These are phyloP conservation scores for Dactylellina parvicollis DNA, from an alignment of 2,329 filamentous ascomycete species.

Conservation along the genomic window DNA sequence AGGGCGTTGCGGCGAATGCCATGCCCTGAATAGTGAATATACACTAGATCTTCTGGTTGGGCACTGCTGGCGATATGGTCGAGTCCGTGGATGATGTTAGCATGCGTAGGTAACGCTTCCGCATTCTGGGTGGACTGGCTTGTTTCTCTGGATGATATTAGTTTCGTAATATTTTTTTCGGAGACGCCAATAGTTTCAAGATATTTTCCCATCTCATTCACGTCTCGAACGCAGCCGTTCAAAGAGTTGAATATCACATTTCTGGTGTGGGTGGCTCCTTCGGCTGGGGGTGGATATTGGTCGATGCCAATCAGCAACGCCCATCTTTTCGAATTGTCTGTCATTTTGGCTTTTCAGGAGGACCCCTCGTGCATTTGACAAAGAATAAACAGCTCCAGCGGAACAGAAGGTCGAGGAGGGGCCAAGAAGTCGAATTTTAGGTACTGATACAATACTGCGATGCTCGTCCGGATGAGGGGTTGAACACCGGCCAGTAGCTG, in stretches of 20 bases:
- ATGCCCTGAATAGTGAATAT: conserved; percentile 41
- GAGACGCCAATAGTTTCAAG: background rate
- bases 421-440: too few relatives aligned
- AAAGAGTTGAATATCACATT: conserved; percentile 5
- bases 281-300: too few relatives aligned
- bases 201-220: background rate
- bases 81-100: conserved; percentile 14
- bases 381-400: too few relatives aligned
- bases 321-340: too few relatives aligned
- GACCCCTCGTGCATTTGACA: too few relatives aligned
- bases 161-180: conserved; percentile 6
- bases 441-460: too few relatives aligned
- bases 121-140: background rate
- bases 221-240: conserved; percentile 29
- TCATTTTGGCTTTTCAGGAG: too few relatives aligned
- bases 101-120: background rate
- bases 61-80: conserved; percentile 6
- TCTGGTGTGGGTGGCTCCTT: too few relatives aligned
- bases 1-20: conserved; percentile 12
- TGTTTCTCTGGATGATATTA: conserved; percentile 2
- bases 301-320: too few relatives aligned
- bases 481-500: too few relatives aligned
- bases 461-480: too few relatives aligned
- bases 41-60: conserved; percentile 5
- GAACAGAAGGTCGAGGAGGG: too few relatives aligned